These are phyloP conservation scores for Angomonas ambiguus DNA, from an alignment of 208 protist genomes.

Conservation along the genomic window DNA sequence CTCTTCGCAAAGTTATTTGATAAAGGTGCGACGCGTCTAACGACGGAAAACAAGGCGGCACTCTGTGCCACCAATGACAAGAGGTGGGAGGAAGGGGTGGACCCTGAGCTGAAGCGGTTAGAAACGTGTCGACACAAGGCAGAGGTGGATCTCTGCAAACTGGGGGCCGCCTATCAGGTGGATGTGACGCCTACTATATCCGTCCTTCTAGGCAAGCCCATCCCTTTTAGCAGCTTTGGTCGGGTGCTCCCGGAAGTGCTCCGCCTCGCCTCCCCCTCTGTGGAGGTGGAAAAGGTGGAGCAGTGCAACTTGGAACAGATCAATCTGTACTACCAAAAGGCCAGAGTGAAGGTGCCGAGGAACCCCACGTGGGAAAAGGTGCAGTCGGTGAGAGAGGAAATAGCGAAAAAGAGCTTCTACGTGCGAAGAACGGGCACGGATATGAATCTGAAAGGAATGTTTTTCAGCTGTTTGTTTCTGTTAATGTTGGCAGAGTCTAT, in stretches of 20 bases:
- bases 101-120: conserved; percentile 35
- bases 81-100: conserved; percentile 28
- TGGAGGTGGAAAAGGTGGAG: conserved; percentile 33
- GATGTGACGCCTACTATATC: conserved; percentile 93
- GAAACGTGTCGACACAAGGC: conserved; percentile 26
- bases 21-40: background rate
- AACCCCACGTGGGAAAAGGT: conserved; percentile 13
- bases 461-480: conserved; percentile 34
- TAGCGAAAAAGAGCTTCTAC: conserved; percentile 51
- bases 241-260: conserved; percentile 86
- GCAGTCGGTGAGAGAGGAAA: conserved; percentile 14
- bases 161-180: conserved; percentile 86
- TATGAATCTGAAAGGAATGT: conserved; percentile 43
- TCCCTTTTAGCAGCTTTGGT: conserved; percentile 94
- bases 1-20: conserved; percentile 74
- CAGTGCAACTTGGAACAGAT: conserved; percentile 54
- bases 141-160: conserved; percentile 24
- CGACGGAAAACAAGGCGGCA: background rate
- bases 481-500: conserved; percentile 39
- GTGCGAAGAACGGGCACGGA: conserved; percentile 37
- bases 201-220: conserved; percentile 88
- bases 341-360: conserved; percentile 20
- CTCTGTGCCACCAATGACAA: conserved; percentile 16
- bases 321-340: conserved; percentile 29
- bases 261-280: conserved; percentile 35